A percentile compares a stretch with the other conserved stretches of the same genome.
Evolutionary conservation across 2,329 filamentous ascomycete genomes (phyloP).

Genomic region (Xylaria digitata): DNA sequence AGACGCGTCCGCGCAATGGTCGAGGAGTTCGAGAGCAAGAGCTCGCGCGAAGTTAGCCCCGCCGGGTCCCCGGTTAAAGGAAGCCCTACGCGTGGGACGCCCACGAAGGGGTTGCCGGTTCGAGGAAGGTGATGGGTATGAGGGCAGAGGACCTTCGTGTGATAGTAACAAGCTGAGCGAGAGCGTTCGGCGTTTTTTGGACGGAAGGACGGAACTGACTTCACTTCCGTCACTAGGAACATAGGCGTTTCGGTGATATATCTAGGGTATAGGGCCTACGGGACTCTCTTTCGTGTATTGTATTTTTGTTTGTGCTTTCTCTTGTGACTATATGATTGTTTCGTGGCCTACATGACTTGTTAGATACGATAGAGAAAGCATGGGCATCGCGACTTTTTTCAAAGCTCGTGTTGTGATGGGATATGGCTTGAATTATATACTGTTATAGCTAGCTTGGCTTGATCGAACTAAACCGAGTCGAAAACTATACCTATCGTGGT

Average conservation of each 20-base stretch:
- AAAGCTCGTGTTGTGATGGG: background rate
- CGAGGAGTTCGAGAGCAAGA: conserved; percentile 63
- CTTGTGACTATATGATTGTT: background rate
- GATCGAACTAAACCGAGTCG: conserved; percentile 16
- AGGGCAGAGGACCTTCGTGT: background rate
- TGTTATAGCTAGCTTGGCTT: conserved; percentile 10
- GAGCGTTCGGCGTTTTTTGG: conserved; percentile 35
- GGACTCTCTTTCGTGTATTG: conserved; percentile 7
- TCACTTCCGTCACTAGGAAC: conserved; percentile 2
- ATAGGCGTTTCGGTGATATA: conserved; percentile 28
- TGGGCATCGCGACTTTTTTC: background rate
- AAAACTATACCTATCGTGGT: background rate
- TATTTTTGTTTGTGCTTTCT: background rate
- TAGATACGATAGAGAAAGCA: conserved; percentile 8
- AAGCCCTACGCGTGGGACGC: conserved; percentile 17
- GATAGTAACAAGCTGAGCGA: background rate
- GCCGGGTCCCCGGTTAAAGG: conserved; percentile 35
- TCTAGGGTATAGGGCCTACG: background rate
- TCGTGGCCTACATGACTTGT: conserved; percentile 3
- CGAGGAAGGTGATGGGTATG: background rate
- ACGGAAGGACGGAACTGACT: background rate
- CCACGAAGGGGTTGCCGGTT: conserved; percentile 18
- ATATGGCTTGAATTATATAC: conserved; percentile 8
- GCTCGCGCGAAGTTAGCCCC: conserved; percentile 57
- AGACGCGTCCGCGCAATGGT: conserved; percentile 67